Base-by-base conservation (phyloP, 768 basidiomycete species). In the Naganishia antarctica region DNA sequence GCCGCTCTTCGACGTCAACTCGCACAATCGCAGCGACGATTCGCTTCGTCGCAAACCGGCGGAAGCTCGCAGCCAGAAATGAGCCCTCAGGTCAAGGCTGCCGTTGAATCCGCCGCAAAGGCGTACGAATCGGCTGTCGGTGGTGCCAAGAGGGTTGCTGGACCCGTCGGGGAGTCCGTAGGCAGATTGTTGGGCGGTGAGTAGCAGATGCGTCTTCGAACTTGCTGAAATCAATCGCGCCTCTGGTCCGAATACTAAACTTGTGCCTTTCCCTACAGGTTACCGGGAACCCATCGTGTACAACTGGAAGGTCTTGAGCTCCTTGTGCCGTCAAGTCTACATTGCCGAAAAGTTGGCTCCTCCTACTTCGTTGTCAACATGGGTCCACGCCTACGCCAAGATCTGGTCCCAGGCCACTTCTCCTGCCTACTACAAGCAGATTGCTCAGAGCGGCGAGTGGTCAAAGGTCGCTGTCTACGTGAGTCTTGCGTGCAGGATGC, bases 311-410 rank as follows among this genome's bases (percentile, higher is more conserved):
- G 73, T 76, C 60, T 69, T 71, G 63, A 67, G 68, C 53, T 75
- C 76, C 15, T 66, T 79, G 53, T 68, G 63, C 58, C 66, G 70
- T 50, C 78, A 79, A 70, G 74, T 79, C 49, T 79, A 76, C 73
- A 61, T 76, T 50, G 74, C 73, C 59, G 76, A 79, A 66, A 70
- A 73, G 58, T 68, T 79, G 40, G 72, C 75, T 37, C 74, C 74
- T 46, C 78, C 78, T 29, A 72, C 71, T 45, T 69, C 73, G 45
- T 43, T 76, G 45, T 46, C 61, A 44, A 65, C 72, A 41, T 72
- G 75, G 70, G 65, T 74, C 31, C 66, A 68, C 64, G 75, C 74
- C 13, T 78, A 74, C 65, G 66, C 75, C 29, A 62, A 69, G 43
- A 71, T 76, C 64, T 74, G 63, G 63, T 48, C 69, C n/a, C 67